Base-by-base conservation (phyloP, 106 monocot species). In the Narthecium ossifragum region DNA sequence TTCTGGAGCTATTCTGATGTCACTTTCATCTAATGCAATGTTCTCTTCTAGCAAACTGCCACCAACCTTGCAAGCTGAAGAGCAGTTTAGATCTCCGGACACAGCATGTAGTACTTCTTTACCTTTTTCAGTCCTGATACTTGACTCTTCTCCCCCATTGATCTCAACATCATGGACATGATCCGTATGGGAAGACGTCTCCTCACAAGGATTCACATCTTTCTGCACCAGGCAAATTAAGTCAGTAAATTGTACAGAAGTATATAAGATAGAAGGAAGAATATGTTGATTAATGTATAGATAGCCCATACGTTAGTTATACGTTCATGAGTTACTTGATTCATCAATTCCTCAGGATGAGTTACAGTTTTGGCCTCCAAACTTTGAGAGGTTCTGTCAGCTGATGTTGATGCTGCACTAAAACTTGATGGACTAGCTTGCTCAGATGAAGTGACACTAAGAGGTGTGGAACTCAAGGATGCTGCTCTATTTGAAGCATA, bases 401-500 rank as follows among this genome's bases (percentile, higher is more conserved):
- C 62, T 52, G 80, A 88, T 57, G 52, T 46, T 61, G 64, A 77
- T 61, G 81, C 65, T 62, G 40, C 31, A 46, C 68, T 56, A 22
- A 52, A 34, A 47, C 20, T 61, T 41, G 76, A 65, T 43, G 68
- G 63, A 36, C 7, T 66, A 49, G 54, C 76, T 63, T 78, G 51
- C 40, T 64, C 58, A 59, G 25, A 7, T 31, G 39, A 36, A 63
- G 27, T 31, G 59, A 24, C 48, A 56, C 36, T 50, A 41, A 32
- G 13, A 52, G 53, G 36, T 21, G 61, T 32, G 38, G 73, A 63
- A 71, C 21, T 68, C 30, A 55, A 58, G 66, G 47, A 27, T 60
- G 68, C 78, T 39, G 71, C 26, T 26, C 77, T 65, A 46, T 70
- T 80, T 57, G 93, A 74, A 67, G 79, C 71, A 60, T 85, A 76